These are phyloP conservation scores for Luzula sylvatica DNA, from an alignment of 176 grass and related monocot species.

Conservation along the genomic window DNA sequence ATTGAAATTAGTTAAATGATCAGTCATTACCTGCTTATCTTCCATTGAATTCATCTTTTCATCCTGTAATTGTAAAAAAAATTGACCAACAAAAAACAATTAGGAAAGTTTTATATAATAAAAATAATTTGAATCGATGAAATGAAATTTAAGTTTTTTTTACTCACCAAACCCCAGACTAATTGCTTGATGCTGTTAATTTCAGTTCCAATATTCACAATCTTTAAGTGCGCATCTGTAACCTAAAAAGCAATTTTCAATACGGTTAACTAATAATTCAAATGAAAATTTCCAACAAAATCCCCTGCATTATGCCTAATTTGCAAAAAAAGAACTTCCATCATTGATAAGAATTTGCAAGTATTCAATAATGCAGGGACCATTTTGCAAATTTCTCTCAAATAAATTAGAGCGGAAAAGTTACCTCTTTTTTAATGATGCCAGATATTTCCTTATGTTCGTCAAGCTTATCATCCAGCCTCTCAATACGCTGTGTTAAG, in stretches of 20 bases:
- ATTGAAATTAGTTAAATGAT: not conserved
- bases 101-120: constrained; percentile 18
- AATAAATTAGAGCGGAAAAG: not conserved
- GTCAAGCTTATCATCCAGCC: constrained; percentile 95
- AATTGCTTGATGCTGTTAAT: constrained; percentile 69
- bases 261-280: too few relatives aligned
- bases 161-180: constrained; percentile 77
- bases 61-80: constrained; percentile 37
- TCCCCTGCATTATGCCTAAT: too few relatives aligned
- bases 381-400: too few relatives aligned
- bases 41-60: constrained; percentile 86
- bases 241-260: too few relatives aligned
- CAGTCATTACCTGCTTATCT: constrained; percentile 55
- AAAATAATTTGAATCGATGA: constrained; percentile 12
- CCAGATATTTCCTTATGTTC: constrained; percentile 87
- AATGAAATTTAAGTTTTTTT: constrained; percentile 8
- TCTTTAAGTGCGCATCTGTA: constrained; percentile 64
- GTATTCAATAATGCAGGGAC: too few relatives aligned
- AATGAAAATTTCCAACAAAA: too few relatives aligned
- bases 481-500: constrained; percentile 88
- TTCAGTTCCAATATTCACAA: constrained; percentile 78
- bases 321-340: too few relatives aligned
- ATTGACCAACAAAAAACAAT: constrained; percentile 1
- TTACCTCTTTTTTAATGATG: constrained; percentile 92
- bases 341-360: too few relatives aligned